Base-by-base conservation (phyloP, 2,329 filamentous ascomycete genomes). In the Penicillium hordei region DNA sequence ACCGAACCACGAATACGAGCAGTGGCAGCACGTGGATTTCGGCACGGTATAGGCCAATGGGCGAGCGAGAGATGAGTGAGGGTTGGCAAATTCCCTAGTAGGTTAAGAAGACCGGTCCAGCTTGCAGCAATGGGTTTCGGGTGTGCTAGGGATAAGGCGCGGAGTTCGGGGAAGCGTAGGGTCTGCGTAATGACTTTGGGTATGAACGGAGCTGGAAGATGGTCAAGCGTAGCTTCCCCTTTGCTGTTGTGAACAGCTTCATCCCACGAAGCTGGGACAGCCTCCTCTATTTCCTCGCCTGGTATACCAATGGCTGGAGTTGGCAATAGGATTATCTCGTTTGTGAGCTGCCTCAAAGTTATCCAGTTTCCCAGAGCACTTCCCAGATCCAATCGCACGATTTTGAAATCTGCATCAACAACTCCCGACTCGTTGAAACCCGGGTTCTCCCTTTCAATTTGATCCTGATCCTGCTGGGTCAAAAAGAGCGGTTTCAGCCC, bases 31-130 rank as follows among this genome's bases (percentile, higher is more conserved):
- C 84, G 82, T 0, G 83, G 82, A 0, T 82, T 85, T n/a, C 82
- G 71, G 0, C 81, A 83, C 2, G 85, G 85, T 21, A 77, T 72
- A 3, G 84, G 84, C 85, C 85, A 88, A 68, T 85, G 78, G 2
- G 85, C 84, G 2, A 88, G 76, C 0, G 85, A 87, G 2, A 88
- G 75, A 62, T 87, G 85, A 0, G 84, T 86, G 25, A 88, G 68
- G 4, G 79, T 83, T n/a, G 81, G 76, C 0, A 85, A 70, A 27
- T 82, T 76, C 0, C 79, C 76, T 0, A 84, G 76, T 1, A 88
- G 68, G 1, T 74, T 71, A 2, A 88, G 73, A 2, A 88, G 75
- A 5, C 81, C 78, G 15, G 76, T 70, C 85, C 85, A 88, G 12
- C 78, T 83, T 1, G 79, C 79, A 25, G 73, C 73, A 3, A 52